Percentiles rank a stretch among this genome's conserved stretches.
Evolutionary conservation across 805 yeast genomes (phyloP).

Genomic region (Suhomyces prunicola): DNA sequence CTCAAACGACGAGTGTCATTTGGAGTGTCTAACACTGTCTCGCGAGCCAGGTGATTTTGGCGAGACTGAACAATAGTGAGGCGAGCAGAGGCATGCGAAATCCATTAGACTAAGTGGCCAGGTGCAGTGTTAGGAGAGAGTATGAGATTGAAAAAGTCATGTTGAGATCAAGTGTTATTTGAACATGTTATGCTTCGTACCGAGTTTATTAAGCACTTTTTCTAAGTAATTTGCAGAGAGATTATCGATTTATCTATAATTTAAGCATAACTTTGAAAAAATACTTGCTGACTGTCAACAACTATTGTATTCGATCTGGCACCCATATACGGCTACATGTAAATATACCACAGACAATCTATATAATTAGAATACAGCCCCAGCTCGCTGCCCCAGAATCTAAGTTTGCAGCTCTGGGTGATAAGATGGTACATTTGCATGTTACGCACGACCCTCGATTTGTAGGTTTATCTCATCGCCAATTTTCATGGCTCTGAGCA

Average conservation of each 20-base stretch:
- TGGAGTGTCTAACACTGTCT: background rate
- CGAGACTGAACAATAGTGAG: background rate
- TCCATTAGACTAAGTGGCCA: background rate
- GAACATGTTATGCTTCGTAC: too few species aligned
- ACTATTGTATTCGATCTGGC: too few species aligned
- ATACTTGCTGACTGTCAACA: background rate
- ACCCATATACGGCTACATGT: background rate
- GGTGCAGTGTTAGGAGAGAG: too few species aligned
- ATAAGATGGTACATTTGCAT: background rate
- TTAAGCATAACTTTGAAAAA: background rate
- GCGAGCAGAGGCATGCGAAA: background rate
- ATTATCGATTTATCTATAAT: too few species aligned
- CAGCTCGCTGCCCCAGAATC: too few species aligned
- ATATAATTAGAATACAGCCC: too few species aligned
- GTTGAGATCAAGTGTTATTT: too few species aligned
- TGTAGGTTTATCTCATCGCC: constrained; percentile 1
- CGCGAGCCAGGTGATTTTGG: background rate
- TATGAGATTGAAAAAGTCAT: too few species aligned
- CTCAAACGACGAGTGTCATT: background rate
- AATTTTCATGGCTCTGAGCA: background rate
- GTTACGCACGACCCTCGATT: background rate
- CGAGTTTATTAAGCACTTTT: too few species aligned
- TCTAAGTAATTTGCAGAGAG: too few species aligned
- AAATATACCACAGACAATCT: too few species aligned
- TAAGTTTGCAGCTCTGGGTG: background rate